Evolutionary conservation across 352 stramenopile species (phyloP).

Genomic region (Pythium monospermum): DNA sequence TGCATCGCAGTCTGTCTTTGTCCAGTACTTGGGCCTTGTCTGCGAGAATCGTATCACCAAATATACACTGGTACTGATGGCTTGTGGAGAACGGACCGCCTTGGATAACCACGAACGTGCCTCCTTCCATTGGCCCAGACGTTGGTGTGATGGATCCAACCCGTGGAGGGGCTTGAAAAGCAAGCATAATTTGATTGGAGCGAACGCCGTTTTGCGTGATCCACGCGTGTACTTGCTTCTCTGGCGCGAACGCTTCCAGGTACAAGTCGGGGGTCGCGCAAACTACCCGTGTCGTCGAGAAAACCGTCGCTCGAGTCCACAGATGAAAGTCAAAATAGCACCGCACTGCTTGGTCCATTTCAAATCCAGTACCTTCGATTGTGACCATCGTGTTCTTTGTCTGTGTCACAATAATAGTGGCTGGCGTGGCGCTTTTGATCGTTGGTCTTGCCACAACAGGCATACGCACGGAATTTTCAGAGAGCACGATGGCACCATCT

Average conservation of each 20-base stretch:
- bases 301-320: not conserved
- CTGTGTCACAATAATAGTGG: not conserved
- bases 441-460: not conserved
- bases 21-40: not conserved
- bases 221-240: conserved; percentile 1
- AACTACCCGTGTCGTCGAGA: not conserved
- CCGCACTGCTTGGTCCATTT: not conserved
- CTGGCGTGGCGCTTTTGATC: conserved; percentile 1
- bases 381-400: conserved; percentile 2
- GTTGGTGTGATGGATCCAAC: conserved; percentile 6
- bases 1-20: conserved; percentile 1
- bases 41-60: not conserved
- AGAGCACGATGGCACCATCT: not conserved
- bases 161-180: not conserved
- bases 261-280: conserved; percentile 15
- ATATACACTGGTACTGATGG: conserved; percentile 6
- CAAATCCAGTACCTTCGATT: conserved; percentile 11
- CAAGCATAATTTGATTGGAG: conserved; percentile 3
- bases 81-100: conserved; percentile 28
- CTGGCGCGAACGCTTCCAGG: not conserved
- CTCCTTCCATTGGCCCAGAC: conserved; percentile 19
- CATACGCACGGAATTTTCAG: not conserved
- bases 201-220: conserved; percentile 11
- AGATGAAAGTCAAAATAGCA: conserved; percentile 17
- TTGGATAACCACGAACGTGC: conserved; percentile 25